phyloP scores from a whole-genome alignment of 805 yeast species.

The Jamesozyma spencerorum region DNA sequence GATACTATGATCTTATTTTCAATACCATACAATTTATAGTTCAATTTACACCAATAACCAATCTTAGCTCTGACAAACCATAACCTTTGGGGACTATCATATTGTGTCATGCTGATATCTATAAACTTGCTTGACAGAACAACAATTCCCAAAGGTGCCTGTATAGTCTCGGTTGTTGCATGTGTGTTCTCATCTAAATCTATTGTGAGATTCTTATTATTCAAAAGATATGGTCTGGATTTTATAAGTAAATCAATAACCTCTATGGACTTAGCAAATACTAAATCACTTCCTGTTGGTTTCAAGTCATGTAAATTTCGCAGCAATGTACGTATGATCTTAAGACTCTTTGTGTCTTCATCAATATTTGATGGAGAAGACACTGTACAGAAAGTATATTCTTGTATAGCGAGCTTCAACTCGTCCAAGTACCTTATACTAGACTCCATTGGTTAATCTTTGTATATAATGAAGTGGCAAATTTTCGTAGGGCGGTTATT shows the following conservation, averaged over 20 bases:
- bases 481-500: not conserved
- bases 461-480: not conserved
- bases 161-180: too few species aligned
- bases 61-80: conserved; percentile 24
- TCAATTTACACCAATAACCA: conserved; percentile 19
- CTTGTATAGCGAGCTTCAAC: conserved; percentile 22
- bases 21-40: conserved; percentile 10
- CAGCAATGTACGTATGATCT: conserved; percentile 16
- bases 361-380: not conserved
- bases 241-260: conserved; percentile 22
- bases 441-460: conserved; percentile 15
- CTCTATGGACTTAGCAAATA: conserved; percentile 22
- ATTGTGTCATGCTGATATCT: conserved; percentile 12
- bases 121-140: conserved; percentile 12
- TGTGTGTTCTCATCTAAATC: not conserved
- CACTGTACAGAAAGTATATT: conserved; percentile 2
- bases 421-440: conserved; percentile 26
- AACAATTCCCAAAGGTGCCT: conserved; percentile 11
- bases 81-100: conserved; percentile 10
- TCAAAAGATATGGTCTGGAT: conserved; percentile 17
- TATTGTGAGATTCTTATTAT: not conserved
- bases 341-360: conserved; percentile 14
- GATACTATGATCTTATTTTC: conserved; percentile 9
- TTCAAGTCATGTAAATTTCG: conserved; percentile 13
- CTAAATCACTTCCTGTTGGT: conserved; percentile 10